phyloP scores from a whole-genome alignment of 1,139 yeast species.

The Yamadazyma aaseri region DNA sequence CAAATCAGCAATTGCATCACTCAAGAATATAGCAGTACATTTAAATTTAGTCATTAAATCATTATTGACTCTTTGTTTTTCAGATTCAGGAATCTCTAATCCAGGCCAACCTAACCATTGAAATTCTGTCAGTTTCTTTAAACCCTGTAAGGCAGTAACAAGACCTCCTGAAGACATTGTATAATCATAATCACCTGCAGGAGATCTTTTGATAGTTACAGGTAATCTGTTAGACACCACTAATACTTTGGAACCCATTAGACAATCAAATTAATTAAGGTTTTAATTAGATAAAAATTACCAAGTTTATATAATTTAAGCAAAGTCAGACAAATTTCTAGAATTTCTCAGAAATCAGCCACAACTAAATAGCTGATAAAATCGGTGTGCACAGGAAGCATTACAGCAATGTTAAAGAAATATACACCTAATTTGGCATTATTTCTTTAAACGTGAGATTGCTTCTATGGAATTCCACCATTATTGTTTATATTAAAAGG shows the following conservation, averaged over 20 bases:
- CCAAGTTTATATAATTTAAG: too few relatives aligned
- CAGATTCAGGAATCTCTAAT: slow-evolving; percentile 77
- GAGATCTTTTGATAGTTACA: slow-evolving; percentile 76
- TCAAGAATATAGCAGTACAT: slow-evolving; percentile 85
- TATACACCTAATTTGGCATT: too few relatives aligned
- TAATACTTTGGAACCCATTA: slow-evolving; percentile 51
- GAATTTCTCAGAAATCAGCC: not conserved
- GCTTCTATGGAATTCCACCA: too few relatives aligned
- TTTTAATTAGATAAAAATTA: too few relatives aligned
- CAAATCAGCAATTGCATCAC: slow-evolving; percentile 87
- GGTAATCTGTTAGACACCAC: slow-evolving; percentile 96
- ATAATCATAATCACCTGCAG: slow-evolving; percentile 61
- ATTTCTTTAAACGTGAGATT: too few relatives aligned
- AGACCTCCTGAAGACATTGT: slow-evolving; percentile 96
- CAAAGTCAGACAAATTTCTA: too few relatives aligned
- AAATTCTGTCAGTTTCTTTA: slow-evolving; percentile 80
- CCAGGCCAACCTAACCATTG: slow-evolving; percentile 99
- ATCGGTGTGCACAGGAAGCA: too few relatives aligned
- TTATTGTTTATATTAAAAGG: too few relatives aligned
- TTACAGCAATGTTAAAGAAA: too few relatives aligned
- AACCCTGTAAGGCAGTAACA: slow-evolving; percentile 92
- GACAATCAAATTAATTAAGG: too few relatives aligned
- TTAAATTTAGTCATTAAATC: slow-evolving; percentile 78
- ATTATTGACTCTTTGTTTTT: slow-evolving; percentile 62
- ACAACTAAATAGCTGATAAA: too few relatives aligned